Percentiles rank a stretch among this genome's conserved stretches.
Conservation (phyloP, 2,329 filamentous ascomycete species). For the Penicillium sclerotiorum region DNA sequence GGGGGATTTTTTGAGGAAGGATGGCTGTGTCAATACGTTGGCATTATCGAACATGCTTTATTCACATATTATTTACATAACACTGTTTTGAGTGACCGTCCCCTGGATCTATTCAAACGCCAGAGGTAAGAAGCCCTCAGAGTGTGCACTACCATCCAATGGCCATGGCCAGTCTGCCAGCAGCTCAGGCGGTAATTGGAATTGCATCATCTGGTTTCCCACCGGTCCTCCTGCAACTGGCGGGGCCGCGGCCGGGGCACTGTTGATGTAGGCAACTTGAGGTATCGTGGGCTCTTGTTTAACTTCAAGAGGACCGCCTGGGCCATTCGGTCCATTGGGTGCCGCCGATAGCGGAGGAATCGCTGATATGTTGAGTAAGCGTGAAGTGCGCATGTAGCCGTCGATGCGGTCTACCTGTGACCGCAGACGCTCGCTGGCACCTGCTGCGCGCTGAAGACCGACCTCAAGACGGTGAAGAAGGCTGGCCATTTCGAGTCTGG, state of each 20-base stretch:
- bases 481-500: constrained; percentile 46
- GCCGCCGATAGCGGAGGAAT: constrained; percentile 3
- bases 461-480: constrained; percentile 50
- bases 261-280: constrained; percentile 10
- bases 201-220: constrained; percentile 33
- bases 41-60: no score
- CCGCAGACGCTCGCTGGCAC: constrained; percentile 44
- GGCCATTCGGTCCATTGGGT: constrained; percentile 11
- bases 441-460: constrained; percentile 43
- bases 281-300: constrained; percentile 12
- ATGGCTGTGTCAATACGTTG: no score
- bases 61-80: background rate
- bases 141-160: constrained; percentile 25
- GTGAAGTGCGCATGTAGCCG: constrained; percentile 42
- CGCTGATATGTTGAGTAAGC: constrained; percentile 17
- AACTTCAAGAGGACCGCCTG: constrained; percentile 2
- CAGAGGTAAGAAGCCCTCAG: constrained; percentile 27
- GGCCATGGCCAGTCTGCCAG: constrained; percentile 48
- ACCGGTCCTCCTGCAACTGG: constrained; percentile 12
- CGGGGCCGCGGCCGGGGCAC: background rate
- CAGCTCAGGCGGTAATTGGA: constrained; percentile 45
- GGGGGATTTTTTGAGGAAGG: no score
- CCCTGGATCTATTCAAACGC: constrained; percentile 23
- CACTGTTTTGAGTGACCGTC: no score
- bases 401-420: constrained; percentile 50